Conservation (phyloP, 140 eudicot genomes). For the Erigeron philadelphicus region DNA sequence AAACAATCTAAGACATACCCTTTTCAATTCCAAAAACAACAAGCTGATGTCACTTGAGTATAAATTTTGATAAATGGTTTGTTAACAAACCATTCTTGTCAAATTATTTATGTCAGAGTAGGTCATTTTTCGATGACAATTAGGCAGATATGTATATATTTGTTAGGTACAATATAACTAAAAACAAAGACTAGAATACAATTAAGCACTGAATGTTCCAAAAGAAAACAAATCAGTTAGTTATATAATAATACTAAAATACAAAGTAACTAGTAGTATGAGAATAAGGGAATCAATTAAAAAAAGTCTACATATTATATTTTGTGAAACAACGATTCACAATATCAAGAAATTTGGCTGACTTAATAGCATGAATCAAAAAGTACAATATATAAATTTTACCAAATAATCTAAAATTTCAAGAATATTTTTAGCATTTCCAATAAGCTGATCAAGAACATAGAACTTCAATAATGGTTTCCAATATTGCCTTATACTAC, state of each 20-base stretch:
- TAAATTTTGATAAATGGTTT: neutral
- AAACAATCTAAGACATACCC: constrained; percentile 6
- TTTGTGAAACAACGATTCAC: constrained; percentile 1
- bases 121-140: neutral
- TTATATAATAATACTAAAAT: neutral
- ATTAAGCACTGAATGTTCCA: constrained; percentile 7
- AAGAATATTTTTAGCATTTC: no score
- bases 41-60: neutral
- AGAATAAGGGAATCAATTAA: constrained; percentile 8
- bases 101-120: constrained; percentile 5
- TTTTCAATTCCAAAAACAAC: neutral
- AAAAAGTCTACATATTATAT: neutral
- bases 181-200: constrained; percentile 15
- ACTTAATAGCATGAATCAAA: constrained; percentile 1
- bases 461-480: constrained; percentile 15
- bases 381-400: no score
- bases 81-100: constrained; percentile 4
- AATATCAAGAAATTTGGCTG: constrained; percentile 23
- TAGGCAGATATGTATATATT: constrained; percentile 18
- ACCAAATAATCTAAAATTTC: no score
- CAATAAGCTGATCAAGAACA: constrained; percentile 14
- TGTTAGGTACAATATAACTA: neutral
- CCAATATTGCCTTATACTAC: neutral
- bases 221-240: constrained; percentile 3
- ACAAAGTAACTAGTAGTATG: constrained; percentile 2